phyloP scores from a whole-genome alignment of 768 basidiomycete species.

The Phlebiopsis flavidoalba region DNA sequence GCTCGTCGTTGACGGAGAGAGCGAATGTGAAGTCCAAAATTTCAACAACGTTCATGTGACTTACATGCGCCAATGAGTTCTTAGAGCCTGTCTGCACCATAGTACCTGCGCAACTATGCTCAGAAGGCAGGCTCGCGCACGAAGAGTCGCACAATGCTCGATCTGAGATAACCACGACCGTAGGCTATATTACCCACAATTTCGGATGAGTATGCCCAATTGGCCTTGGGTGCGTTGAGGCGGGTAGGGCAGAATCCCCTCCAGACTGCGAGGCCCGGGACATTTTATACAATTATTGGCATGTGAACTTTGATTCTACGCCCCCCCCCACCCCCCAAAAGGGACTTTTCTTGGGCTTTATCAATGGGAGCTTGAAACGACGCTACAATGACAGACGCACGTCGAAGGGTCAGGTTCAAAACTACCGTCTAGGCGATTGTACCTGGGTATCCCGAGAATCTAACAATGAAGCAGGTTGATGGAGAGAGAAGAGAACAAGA shows the following conservation, averaged over 20 bases:
- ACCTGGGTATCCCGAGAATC: background rate
- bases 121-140: conserved; percentile 64
- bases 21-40: conserved; percentile 38
- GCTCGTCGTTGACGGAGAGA: conserved; percentile 57
- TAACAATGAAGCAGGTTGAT: conserved; percentile 50
- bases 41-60: background rate
- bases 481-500: conserved; percentile 97
- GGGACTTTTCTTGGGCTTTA: conserved; percentile 89
- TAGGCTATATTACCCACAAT: conserved; percentile 85
- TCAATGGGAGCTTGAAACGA: conserved; percentile 76
- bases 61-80: background rate
- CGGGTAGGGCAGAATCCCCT: too few relatives aligned
- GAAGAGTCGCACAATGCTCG: conserved; percentile 71
- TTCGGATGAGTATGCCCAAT: conserved; percentile 76
- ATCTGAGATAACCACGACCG: too few relatives aligned
- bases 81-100: conserved; percentile 88
- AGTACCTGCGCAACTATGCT: conserved; percentile 91
- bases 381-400: conserved; percentile 83
- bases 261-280: conserved; percentile 41
- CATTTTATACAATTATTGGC: conserved; percentile 87
- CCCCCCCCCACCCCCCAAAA: too few relatives aligned
- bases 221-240: conserved; percentile 76
- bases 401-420: conserved; percentile 58
- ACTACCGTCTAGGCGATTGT: background rate
- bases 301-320: conserved; percentile 75